Evolutionary conservation across 768 basidiomycete genomes (phyloP), one percentile per base, ranked within the genome.

Genomic region (Lanmaoa pseudosensibilis): DNA sequence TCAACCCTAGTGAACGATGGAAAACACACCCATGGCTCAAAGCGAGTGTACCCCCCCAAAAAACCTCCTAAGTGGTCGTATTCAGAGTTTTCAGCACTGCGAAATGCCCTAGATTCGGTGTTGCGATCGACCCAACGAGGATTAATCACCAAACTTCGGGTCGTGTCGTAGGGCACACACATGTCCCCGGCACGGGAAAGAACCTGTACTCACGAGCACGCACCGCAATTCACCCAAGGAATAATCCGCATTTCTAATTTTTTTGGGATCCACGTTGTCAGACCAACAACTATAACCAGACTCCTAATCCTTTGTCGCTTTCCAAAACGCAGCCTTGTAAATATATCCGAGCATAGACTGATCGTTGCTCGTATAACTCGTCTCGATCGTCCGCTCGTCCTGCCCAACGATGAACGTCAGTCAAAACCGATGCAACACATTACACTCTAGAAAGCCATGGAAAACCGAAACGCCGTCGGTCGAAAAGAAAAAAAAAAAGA

Each of bases 281-380:
- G 23, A 27, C 25, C 13, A 21, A 59, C 23, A 25, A n/a, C 32
- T 30, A 45, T 15, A 34, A 30, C 19, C n/a, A 4, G 53, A 38
- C 34, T 39, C 23, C 2, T 48, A 33, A 7, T 41, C 54, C 52
- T 83, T 84, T 32, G 73, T 83, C 12, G 90, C 92, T 1, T 83
- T 89, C 89, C 90, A 96, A 73, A 94, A 94, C 6, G 84, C 84
- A 1, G 92, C 78, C 45, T 89, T 83, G 69, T 98, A 98, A 18
- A 87, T 79, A 65, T 96, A 94, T 38, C 83, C 81, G 15, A 98
- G 78, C 88, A 97, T 89, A 10, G 85, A 86, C 60, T 84, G 79
- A 4, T 81, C 76, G 63, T 94, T 92, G 62, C 84, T 90, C 18
- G 92, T 93, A 68, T 97, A 98, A 5, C 90, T 92, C 18, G 92